Conservation (phyloP, 2,329 filamentous ascomycete species). For the Aspergillus quadricinctus region DNA sequence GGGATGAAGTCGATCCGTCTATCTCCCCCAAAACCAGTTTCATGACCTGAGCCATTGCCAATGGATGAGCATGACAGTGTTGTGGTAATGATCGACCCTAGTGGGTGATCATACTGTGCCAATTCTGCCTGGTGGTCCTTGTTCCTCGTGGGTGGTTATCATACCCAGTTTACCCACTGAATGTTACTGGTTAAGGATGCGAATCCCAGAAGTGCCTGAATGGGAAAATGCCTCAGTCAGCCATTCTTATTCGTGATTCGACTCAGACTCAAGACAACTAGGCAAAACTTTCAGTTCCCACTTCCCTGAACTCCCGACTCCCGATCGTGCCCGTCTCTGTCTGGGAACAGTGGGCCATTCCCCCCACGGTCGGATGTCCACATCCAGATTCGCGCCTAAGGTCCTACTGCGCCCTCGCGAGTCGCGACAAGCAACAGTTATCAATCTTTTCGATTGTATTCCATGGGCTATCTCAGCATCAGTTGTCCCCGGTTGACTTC, state of each 20-base stretch:
- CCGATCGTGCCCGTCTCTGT: background rate
- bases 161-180: background rate
- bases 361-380: background rate
- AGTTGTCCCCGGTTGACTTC: background rate
- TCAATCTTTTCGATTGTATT: too few species aligned
- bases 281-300: background rate
- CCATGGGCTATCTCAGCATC: too few species aligned
- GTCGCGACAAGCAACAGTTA: too few species aligned
- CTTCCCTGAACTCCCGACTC: background rate
- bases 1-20: background rate
- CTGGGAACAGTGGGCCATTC: background rate
- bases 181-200: background rate
- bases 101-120: slow-evolving; percentile 13
- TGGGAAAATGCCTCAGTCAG: background rate
- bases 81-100: slow-evolving; percentile 10
- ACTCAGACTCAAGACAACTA: background rate
- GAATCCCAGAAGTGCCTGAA: background rate
- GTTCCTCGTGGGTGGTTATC: background rate
- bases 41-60: background rate
- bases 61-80: background rate
- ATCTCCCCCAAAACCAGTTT: background rate
- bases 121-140: background rate
- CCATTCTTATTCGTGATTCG: background rate
- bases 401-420: too few species aligned
- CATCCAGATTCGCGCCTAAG: background rate